Evolutionary conservation across 2,329 filamentous ascomycete species (phyloP).

Genomic region (Hypoxylon sp.): DNA sequence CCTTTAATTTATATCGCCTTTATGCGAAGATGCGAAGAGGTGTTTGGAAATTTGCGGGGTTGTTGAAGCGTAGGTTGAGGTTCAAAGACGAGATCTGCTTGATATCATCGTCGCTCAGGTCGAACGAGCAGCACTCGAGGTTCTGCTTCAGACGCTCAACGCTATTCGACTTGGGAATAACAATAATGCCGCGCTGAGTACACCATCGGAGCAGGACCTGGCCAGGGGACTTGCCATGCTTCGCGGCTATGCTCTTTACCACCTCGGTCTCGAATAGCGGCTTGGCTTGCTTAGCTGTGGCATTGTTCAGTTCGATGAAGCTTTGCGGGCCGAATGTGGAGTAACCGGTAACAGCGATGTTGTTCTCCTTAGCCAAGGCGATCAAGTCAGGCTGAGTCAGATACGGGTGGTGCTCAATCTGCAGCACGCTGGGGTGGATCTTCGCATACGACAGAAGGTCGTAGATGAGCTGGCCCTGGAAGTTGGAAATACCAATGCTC

Average conservation of each 20-base stretch:
- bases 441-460: slow-evolving; percentile 84
- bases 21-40: slow-evolving; percentile 54
- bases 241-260: slow-evolving; percentile 68
- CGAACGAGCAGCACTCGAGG: slow-evolving; percentile 68
- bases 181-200: slow-evolving; percentile 72
- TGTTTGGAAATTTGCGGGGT: slow-evolving; percentile 58
- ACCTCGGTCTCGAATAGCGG: slow-evolving; percentile 55
- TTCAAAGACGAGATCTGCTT: slow-evolving; percentile 67
- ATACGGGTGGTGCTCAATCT: slow-evolving; percentile 92
- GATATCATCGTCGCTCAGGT: slow-evolving; percentile 67
- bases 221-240: slow-evolving; percentile 71
- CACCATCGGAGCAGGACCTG: slow-evolving; percentile 77
- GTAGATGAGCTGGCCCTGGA: slow-evolving; percentile 81
- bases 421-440: slow-evolving; percentile 80
- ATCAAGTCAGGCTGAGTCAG: slow-evolving; percentile 70
- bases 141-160: slow-evolving; percentile 66
- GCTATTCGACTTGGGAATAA: slow-evolving; percentile 74
- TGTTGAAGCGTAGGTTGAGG: slow-evolving; percentile 69
- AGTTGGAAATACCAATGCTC: slow-evolving; percentile 87
- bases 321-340: slow-evolving; percentile 73
- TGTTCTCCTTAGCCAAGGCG: slow-evolving; percentile 68
- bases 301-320: slow-evolving; percentile 53
- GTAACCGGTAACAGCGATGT: slow-evolving; percentile 73
- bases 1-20: slow-evolving; percentile 5
- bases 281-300: slow-evolving; percentile 48